A percentile compares a stretch with the other conserved stretches of the same genome.
phyloP scores from a whole-genome alignment of 345 rosid genomes.

The Toxicodendron radicans region DNA sequence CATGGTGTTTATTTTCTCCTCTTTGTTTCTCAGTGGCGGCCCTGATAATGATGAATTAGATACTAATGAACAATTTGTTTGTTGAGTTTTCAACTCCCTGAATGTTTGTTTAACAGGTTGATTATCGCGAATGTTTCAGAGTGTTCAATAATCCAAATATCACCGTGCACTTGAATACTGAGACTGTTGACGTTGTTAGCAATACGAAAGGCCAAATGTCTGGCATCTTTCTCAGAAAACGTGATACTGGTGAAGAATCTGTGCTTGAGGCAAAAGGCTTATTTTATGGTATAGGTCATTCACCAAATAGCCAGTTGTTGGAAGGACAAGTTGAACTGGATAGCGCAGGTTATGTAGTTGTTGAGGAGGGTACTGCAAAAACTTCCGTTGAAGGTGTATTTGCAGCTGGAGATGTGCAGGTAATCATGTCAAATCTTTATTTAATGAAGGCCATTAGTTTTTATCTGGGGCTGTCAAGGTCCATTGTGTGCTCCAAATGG shows the following conservation, averaged over 20 bases:
- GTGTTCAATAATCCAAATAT: slow-evolving; percentile 95
- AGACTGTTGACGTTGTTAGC: slow-evolving; percentile 78
- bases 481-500: neutral
- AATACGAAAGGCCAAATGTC: slow-evolving; percentile 95
- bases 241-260: slow-evolving; percentile 78
- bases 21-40: slow-evolving; percentile 19
- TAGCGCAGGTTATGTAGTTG: slow-evolving; percentile 72
- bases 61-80: slow-evolving; percentile 67
- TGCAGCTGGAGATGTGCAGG: slow-evolving; percentile 99
- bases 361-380: slow-evolving; percentile 71
- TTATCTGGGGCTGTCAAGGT: neutral
- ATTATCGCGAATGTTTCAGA: slow-evolving; percentile 99
- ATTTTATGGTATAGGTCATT: slow-evolving; percentile 98
- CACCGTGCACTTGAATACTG: slow-evolving; percentile 91
- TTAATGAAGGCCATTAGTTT: neutral
- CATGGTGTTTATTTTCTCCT: slow-evolving; percentile 4
- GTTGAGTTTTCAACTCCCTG: slow-evolving; percentile 99
- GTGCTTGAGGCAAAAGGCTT: slow-evolving; percentile 93
- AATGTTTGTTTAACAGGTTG: slow-evolving; percentile 99
- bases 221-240: slow-evolving; percentile 68
- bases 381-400: slow-evolving; percentile 92
- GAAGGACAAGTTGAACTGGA: slow-evolving; percentile 96
- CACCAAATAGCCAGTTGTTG: slow-evolving; percentile 82
- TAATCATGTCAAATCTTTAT: slow-evolving; percentile 26
- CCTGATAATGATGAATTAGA: slow-evolving; percentile 37